Evolutionary conservation across 371 early-diverging fungal genomes (phyloP).

Genomic region (Dinochytrium kinnereticum): DNA sequence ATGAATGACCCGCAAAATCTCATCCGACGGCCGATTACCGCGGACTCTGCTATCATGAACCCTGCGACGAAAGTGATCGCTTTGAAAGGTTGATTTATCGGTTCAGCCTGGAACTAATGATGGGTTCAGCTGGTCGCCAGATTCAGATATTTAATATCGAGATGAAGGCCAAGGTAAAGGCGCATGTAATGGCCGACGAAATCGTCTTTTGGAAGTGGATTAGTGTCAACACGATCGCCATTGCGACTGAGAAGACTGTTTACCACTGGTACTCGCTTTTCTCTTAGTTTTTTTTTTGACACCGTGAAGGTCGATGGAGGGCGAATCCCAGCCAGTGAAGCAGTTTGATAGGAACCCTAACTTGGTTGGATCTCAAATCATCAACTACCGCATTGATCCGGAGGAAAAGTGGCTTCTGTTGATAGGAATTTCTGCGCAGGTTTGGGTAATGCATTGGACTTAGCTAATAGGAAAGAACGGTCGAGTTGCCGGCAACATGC

Average conservation of each 20-base stretch:
- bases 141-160: constrained; percentile 98
- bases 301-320: constrained; percentile 74
- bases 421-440: constrained; percentile 90
- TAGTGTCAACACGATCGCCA: constrained; percentile 81
- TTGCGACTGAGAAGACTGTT: constrained; percentile 87
- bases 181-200: constrained; percentile 90
- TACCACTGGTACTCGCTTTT: constrained; percentile 79
- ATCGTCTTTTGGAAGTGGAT: constrained; percentile 98
- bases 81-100: constrained; percentile 74
- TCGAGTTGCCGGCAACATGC: constrained; percentile 95
- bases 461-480: constrained; percentile 56
- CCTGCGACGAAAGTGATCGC: constrained; percentile 92
- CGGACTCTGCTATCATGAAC: constrained; percentile 98
- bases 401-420: constrained; percentile 94
- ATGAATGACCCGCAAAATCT: constrained; percentile 81
- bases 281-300: background rate
- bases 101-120: background rate
- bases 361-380: constrained; percentile 88
- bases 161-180: constrained; percentile 91
- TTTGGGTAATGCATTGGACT: constrained; percentile 11
- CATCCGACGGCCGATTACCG: constrained; percentile 91
- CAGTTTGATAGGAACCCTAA: constrained; percentile 91
- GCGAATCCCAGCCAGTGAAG: constrained; percentile 82
- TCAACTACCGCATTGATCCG: constrained; percentile 88
- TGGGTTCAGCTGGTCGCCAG: constrained; percentile 76